phyloP scores from a whole-genome alignment of 768 basidiomycete genomes.

The Boletus sp. region DNA sequence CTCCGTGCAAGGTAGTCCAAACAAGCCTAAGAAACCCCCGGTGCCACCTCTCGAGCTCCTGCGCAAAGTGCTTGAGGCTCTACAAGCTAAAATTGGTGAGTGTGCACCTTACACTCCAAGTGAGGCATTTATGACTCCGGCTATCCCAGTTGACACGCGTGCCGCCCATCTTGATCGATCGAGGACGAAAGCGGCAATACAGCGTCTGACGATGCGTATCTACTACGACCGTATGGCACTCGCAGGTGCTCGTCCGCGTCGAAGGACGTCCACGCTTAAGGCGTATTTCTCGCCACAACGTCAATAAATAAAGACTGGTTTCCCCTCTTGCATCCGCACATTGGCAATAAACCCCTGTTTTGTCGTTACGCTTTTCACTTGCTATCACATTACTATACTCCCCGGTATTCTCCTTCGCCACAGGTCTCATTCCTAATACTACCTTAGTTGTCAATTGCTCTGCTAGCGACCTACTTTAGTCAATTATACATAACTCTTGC shows the following conservation, averaged over 20 bases:
- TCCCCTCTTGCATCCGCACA: neutral
- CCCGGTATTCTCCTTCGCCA: neutral
- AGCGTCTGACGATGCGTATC: slow-evolving; percentile 61
- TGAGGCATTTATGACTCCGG: neutral
- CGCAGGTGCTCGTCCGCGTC: slow-evolving; percentile 20
- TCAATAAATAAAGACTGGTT: slow-evolving; percentile 1
- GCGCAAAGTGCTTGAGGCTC: slow-evolving; percentile 43
- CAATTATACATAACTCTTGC: slow-evolving; percentile 20
- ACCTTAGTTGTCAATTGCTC: neutral
- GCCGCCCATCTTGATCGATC: slow-evolving; percentile 77
- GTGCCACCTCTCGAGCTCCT: slow-evolving; percentile 49
- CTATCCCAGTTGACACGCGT: slow-evolving; percentile 59
- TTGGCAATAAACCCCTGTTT: neutral
- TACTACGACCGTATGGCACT: slow-evolving; percentile 54
- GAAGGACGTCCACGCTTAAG: slow-evolving; percentile 27
- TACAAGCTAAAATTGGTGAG: slow-evolving; percentile 66
- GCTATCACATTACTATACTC: neutral
- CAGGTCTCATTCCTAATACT: slow-evolving; percentile 1
- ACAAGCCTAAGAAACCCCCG: slow-evolving; percentile 29
- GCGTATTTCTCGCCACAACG: slow-evolving; percentile 30
- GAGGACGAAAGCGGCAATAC: slow-evolving; percentile 65
- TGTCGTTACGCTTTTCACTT: neutral
- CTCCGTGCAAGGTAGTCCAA: slow-evolving; percentile 24
- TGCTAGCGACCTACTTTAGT: slow-evolving; percentile 11
- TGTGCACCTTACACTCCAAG: slow-evolving; percentile 5